Base-by-base conservation (phyloP, 2,329 filamentous ascomycete species). In the Ascosphaera aggregata region DNA sequence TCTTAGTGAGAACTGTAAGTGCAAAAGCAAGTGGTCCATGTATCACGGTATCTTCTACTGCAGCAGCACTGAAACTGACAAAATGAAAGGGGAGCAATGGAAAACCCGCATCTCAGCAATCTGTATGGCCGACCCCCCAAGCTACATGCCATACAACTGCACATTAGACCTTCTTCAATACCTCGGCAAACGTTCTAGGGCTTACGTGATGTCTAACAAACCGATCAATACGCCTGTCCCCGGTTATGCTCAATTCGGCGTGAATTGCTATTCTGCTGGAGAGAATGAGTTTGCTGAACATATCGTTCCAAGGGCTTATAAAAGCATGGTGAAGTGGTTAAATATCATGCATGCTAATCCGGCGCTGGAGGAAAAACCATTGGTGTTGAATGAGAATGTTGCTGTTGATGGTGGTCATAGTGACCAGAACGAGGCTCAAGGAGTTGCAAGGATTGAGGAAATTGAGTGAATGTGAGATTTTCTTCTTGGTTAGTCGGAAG, bases 181-280 rank as follows among this genome's bases (percentile, higher is more conserved):
- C 41, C 36, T 61, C 2, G 49, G 49, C 30, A 54, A 76, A 62
- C 71, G 71, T 34, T 63, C 64, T 8, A 67, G 77, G 9, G 71
- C 64, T 11, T 84, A 79, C 49, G 48, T 70, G 7, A 47, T 65
- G n/a, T 72, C 67, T 11, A 39, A 55, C 0, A 58, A 68, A 3
- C 63, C 67, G 0, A 46, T 67, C 0, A 67, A 68, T 32, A 62
- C 58, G 1, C 64, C 66, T 1, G 53, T 81, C 4, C 58, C 66
- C 0, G 66, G 67, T 0, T 59, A 67, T 1, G 50, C 61, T 1
- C 65, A 67, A 8, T 60, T 67, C 34, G 76, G 76, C 3, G 77
- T 71, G 45, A 76, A 77, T 3, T 66, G 73, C 43, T 77, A 76
- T 54, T 75, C 76, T n/a, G 68, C 74, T 1, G 76, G 76, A 2